These are phyloP conservation scores for Rhodamnia argentea DNA, from an alignment of 345 rosid genomes.

Conservation along the genomic window DNA sequence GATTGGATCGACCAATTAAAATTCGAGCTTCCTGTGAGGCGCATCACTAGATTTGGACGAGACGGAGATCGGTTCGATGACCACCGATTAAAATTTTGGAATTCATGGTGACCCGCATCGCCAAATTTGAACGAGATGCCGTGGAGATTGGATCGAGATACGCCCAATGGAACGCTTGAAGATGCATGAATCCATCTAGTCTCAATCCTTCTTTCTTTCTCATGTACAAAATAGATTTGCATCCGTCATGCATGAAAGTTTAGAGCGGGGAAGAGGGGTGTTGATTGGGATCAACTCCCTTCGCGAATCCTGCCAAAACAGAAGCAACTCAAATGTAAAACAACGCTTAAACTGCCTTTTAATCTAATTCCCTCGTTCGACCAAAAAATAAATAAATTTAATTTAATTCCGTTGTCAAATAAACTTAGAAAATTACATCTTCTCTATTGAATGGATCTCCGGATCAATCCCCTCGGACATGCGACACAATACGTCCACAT, in stretches of 20 bases:
- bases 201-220: not conserved
- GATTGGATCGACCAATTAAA: too few relatives aligned
- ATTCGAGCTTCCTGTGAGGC: too few relatives aligned
- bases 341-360: too few relatives aligned
- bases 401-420: too few relatives aligned
- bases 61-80: not conserved
- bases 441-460: too few relatives aligned
- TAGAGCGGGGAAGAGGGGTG: not conserved
- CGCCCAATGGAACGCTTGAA: not conserved
- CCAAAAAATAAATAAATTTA: too few relatives aligned
- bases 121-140: not conserved
- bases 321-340: not conserved
- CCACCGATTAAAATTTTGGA: too few relatives aligned
- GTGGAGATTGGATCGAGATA: not conserved
- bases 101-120: too few relatives aligned
- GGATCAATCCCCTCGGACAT: not conserved
- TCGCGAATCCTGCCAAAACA: not conserved
- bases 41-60: not conserved
- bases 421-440: too few relatives aligned
- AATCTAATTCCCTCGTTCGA: too few relatives aligned
- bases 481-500: not conserved
- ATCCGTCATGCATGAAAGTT: not conserved
- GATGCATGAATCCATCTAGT: not conserved
- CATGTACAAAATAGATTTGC: not conserved
- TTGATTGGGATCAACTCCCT: not conserved